These are phyloP conservation scores for Scedosporium dehoogii DNA, from an alignment of 2,329 filamentous ascomycete genomes.

Conservation along the genomic window DNA sequence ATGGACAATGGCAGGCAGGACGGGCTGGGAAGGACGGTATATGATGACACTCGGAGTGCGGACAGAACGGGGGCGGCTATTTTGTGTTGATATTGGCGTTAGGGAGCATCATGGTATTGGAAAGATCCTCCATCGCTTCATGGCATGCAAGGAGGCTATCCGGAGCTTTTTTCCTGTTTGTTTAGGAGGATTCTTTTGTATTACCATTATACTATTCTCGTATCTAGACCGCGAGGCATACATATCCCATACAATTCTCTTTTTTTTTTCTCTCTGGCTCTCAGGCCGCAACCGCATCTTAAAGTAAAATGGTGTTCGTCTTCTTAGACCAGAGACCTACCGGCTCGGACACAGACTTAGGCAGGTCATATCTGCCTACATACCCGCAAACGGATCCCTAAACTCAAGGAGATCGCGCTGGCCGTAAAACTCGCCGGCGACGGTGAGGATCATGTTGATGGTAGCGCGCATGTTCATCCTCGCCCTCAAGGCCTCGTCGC, in stretches of 20 bases:
- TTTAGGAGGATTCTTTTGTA: neutral
- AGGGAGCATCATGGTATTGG: no score
- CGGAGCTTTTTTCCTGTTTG: neutral
- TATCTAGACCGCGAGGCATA: no score
- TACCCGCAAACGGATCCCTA: slow-evolving; percentile 48
- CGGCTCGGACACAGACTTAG: neutral
- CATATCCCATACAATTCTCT: neutral
- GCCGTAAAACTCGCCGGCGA: slow-evolving; percentile 81
- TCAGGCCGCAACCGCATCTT: neutral
- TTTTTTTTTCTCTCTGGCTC: neutral
- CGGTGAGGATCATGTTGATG: slow-evolving; percentile 82
- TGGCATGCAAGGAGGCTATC: neutral
- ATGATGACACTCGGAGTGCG: no score
- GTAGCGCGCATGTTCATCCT: slow-evolving; percentile 54
- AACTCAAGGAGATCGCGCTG: slow-evolving; percentile 77
- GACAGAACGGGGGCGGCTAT: no score
- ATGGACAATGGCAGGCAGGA: neutral
- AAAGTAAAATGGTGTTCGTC: neutral
- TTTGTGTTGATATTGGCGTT: no score
- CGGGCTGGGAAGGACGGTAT: no score
- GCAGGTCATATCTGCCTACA: slow-evolving; percentile 18
- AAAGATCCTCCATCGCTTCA: neutral
- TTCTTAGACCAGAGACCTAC: neutral
- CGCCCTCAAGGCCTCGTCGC: slow-evolving; percentile 19
- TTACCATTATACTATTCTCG: neutral